Conservation (phyloP, 2,329 filamentous ascomycete species). For the Sporothrix mexicana region DNA sequence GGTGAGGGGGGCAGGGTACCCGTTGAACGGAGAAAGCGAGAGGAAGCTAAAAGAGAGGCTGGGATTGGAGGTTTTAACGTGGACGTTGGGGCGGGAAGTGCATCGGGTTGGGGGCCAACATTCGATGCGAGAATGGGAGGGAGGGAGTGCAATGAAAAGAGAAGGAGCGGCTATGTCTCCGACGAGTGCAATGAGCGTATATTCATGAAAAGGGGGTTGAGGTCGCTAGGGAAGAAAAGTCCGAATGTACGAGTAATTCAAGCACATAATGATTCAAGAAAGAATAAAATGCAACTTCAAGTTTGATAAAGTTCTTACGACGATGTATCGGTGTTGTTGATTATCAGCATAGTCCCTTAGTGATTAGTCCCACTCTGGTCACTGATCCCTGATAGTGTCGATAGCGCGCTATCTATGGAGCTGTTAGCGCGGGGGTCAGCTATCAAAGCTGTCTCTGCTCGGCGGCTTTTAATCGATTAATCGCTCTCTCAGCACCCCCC, state of each 20-base stretch:
- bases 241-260: no score
- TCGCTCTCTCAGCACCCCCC: constrained; percentile 15
- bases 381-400: not conserved
- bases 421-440: constrained; percentile 19
- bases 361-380: no score
- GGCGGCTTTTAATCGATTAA: constrained; percentile 7
- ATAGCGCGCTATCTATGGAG: not conserved
- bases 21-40: not conserved
- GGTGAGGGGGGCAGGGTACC: not conserved
- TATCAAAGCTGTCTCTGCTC: not conserved
- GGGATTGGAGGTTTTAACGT: not conserved
- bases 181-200: no score
- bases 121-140: not conserved
- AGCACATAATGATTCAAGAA: no score
- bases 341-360: no score
- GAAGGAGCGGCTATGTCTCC: not conserved
- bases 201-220: no score
- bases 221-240: no score
- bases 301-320: no score
- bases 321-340: not conserved
- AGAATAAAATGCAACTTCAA: not conserved
- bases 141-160: not conserved
- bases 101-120: not conserved
- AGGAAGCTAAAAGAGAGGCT: not conserved
- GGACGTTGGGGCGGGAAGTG: not conserved